Evolutionary conservation across 345 rosid genomes (phyloP), one percentile per base, ranked within the genome.

Genomic region (Aethionema arabicum): DNA sequence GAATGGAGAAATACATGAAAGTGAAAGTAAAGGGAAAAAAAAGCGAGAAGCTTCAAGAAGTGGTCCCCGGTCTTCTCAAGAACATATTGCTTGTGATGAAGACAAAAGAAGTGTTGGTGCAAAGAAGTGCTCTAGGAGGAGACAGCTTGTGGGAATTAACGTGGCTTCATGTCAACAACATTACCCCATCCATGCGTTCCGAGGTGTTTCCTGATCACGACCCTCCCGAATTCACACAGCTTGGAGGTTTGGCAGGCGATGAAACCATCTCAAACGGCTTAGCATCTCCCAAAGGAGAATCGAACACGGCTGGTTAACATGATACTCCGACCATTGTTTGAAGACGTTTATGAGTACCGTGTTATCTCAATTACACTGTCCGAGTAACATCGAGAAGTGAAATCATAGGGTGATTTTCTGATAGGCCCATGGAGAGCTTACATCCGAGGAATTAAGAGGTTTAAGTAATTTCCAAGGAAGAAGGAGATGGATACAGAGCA

Each of bases 111-210:
- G 86, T 90, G 58, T 88, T 92, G 15, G 66, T 82, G 57, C 97
- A 85, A 59, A 86, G 97, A 77, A 83, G 91, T 76, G 86, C 95
- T 0, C 73, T 90, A 3, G 96, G 95, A 48, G 97, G 99, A 68
- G 99, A 90, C 71, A 93, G 95, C 76, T 80, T 90, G 73, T 93
- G 99, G 99, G 99, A 93, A 68, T 73, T 87, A 33, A 90, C 99
- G 35, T 93, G 97, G 99, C 87, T 87, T 21, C 97, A 93, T 67
- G 88, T 90, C 48, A 90, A 90, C 60, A 93, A 85, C 79, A 83
- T 93, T 44, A 78, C 77, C 40, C 95, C 95, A 32, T 83, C 82
- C 32, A 56, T 93, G 78, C 90, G 91, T 64, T 68, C 88, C 0
- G 97, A 90, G 84, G 77, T 90, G 62, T 90, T 93, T 79, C 88